These are phyloP conservation scores for Verticillium isaacii DNA, from an alignment of 2,329 filamentous ascomycete genomes.

Conservation along the genomic window DNA sequence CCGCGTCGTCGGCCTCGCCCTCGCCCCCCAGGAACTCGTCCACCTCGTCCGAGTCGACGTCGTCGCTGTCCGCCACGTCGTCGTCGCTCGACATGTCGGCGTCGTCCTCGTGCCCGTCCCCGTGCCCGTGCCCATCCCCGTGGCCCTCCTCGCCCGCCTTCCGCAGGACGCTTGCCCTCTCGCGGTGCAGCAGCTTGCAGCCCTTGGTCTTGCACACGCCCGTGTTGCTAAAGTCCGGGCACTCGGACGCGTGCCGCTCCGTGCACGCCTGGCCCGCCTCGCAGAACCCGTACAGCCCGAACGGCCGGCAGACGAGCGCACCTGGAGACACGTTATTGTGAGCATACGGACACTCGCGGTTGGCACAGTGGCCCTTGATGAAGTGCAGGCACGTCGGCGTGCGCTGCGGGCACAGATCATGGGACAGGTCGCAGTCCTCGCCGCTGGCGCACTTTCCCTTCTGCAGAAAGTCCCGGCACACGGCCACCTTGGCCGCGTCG, in stretches of 20 bases:
- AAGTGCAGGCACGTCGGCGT: constrained; percentile 88
- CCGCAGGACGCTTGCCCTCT: constrained; percentile 76
- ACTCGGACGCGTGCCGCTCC: constrained; percentile 86
- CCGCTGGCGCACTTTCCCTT: constrained; percentile 74
- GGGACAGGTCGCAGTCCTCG: constrained; percentile 82
- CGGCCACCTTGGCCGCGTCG: constrained; percentile 79
- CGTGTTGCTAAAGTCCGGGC: constrained; percentile 90
- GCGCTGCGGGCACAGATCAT: constrained; percentile 77
- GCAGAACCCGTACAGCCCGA: constrained; percentile 86
- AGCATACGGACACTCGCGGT: constrained; percentile 78
- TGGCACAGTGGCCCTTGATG: constrained; percentile 83
- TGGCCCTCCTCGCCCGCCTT: constrained; percentile 35
- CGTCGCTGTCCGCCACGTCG: constrained; percentile 66
- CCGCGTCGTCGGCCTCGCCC: constrained; percentile 47
- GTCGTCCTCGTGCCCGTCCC: constrained; percentile 39
- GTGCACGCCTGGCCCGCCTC: constrained; percentile 72
- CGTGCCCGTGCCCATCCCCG: constrained; percentile 34
- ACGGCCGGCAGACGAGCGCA: constrained; percentile 76
- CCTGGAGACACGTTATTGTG: constrained; percentile 74
- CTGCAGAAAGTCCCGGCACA: constrained; percentile 83
- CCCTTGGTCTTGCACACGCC: constrained; percentile 76
- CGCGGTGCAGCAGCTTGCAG: constrained; percentile 83
- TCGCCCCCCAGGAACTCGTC: constrained; percentile 56
- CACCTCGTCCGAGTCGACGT: constrained; percentile 72
- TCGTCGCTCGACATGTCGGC: constrained; percentile 77